Conservation (phyloP, 208 protist species). For the Wallacemonas sp. region DNA sequence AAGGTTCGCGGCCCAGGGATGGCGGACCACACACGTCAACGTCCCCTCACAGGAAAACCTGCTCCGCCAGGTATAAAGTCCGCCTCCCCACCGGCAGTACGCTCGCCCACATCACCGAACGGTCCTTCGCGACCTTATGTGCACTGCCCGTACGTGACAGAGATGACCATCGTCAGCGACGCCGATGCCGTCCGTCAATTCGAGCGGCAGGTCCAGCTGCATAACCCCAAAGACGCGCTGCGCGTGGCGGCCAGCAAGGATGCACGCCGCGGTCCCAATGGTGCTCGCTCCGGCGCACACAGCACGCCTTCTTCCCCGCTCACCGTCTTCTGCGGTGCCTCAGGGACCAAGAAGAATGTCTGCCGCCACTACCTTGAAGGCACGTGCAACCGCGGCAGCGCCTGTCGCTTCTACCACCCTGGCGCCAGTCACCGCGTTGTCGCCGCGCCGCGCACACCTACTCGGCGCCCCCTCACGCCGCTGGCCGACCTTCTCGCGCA, state of each 20-base stretch:
- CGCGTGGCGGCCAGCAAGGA: neutral
- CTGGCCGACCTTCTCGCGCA: conserved; percentile 35
- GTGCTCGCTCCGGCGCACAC: neutral
- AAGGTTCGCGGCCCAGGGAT: too few species aligned
- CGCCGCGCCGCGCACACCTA: conserved; percentile 23
- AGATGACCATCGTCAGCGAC: neutral
- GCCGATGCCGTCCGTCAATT: neutral
- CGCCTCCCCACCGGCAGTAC: neutral
- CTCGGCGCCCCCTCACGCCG: conserved; percentile 35
- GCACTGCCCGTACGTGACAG: conserved; percentile 5
- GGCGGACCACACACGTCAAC: too few species aligned
- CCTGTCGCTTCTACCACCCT: conserved; percentile 57
- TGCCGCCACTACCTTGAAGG: conserved; percentile 59
- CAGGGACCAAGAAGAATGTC: conserved; percentile 22
- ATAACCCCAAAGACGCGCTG: conserved; percentile 12
- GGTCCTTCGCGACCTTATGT: neutral
- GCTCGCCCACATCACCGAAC: neutral
- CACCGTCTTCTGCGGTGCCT: neutral
- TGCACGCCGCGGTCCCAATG: neutral
- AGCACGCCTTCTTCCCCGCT: neutral
- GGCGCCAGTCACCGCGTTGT: conserved; percentile 42
- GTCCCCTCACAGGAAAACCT: too few species aligned
- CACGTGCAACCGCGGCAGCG: conserved; percentile 58
- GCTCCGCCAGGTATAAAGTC: neutral
- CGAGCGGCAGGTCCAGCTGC: conserved; percentile 12